Evolutionary conservation across 1,284 basidiomycete genomes (phyloP).

Genomic region (Cryptococcus sp.): DNA sequence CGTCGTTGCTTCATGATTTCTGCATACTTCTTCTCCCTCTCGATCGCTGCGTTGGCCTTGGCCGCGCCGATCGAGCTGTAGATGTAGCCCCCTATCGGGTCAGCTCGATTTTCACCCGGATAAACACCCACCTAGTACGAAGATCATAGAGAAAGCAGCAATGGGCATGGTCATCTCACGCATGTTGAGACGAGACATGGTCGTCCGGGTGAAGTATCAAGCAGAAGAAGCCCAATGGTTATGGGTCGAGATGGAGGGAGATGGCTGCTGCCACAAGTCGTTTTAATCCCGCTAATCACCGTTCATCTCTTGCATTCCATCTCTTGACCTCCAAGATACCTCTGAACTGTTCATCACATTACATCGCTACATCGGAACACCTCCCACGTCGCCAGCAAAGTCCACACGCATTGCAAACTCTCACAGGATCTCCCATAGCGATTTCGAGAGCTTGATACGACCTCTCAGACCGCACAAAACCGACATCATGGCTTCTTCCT

Average conservation of each 20-base stretch:
- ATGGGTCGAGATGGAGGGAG: neutral
- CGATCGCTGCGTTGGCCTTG: conserved; percentile 17
- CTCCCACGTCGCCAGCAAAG: too few relatives aligned
- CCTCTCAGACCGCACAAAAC: neutral
- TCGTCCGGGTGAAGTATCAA: neutral
- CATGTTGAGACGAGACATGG: neutral
- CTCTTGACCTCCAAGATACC: too few relatives aligned
- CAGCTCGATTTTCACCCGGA: neutral
- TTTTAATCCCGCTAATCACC: too few relatives aligned
- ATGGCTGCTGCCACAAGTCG: too few relatives aligned
- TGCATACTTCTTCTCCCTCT: conserved; percentile 17
- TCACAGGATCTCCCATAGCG: too few relatives aligned
- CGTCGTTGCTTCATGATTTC: conserved; percentile 8
- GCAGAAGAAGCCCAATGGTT: neutral
- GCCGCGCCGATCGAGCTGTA: conserved; percentile 27
- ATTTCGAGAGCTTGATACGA: too few relatives aligned
- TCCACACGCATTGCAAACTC: too few relatives aligned
- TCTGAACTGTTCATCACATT: too few relatives aligned
- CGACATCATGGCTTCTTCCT: conserved; percentile 21
- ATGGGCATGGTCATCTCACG: conserved; percentile 4
- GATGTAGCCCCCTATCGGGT: conserved; percentile 16
- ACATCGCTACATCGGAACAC: too few relatives aligned
- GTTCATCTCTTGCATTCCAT: too few relatives aligned
- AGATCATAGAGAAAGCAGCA: conserved; percentile 33
- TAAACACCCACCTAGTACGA: conserved; percentile 19